Percentiles rank a stretch among this genome's conserved stretches.
phyloP scores from a whole-genome alignment of 768 basidiomycete genomes.

The Rhodotorula diobovata region DNA sequence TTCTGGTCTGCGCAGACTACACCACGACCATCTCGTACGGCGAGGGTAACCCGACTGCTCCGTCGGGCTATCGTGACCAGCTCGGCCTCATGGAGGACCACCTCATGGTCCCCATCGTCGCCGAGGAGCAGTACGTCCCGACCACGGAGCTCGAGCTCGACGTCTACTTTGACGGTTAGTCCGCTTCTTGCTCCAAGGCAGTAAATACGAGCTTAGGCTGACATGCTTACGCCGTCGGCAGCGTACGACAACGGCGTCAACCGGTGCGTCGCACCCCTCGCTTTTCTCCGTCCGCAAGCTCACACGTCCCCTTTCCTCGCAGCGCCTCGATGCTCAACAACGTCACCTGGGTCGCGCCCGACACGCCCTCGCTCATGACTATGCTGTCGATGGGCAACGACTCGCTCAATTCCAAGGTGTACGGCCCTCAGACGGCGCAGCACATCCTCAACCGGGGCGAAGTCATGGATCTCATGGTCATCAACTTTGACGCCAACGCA shows the following conservation, averaged over 20 bases:
- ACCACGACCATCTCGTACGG: slow-evolving; percentile 79
- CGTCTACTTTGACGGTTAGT: slow-evolving; percentile 59
- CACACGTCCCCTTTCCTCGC: not conserved
- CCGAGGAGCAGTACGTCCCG: slow-evolving; percentile 53
- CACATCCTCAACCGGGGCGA: slow-evolving; percentile 68
- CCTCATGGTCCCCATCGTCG: slow-evolving; percentile 56
- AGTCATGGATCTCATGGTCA: slow-evolving; percentile 66
- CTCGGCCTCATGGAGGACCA: slow-evolving; percentile 64
- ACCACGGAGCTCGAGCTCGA: slow-evolving; percentile 63
- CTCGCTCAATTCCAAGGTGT: slow-evolving; percentile 59
- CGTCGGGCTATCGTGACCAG: slow-evolving; percentile 41
- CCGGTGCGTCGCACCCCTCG: slow-evolving; percentile 59
- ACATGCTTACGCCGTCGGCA: not conserved
- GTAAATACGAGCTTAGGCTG: slow-evolving; percentile 7
- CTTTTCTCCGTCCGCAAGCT: slow-evolving; percentile 35
- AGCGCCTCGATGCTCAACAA: slow-evolving; percentile 46
- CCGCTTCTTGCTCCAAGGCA: slow-evolving; percentile 25
- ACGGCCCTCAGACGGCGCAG: slow-evolving; percentile 67
- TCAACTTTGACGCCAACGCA: slow-evolving; percentile 55
- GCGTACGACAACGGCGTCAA: slow-evolving; percentile 69
- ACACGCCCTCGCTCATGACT: slow-evolving; percentile 65
- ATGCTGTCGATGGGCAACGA: slow-evolving; percentile 65
- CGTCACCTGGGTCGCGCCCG: slow-evolving; percentile 49
- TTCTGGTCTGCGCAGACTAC: slow-evolving; percentile 56
- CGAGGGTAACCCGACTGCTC: slow-evolving; percentile 49